Evolutionary conservation across 192 early-diverging fungal species (phyloP), one percentile per base, ranked within the genome.

Genomic region (Coemansia sp.): DNA sequence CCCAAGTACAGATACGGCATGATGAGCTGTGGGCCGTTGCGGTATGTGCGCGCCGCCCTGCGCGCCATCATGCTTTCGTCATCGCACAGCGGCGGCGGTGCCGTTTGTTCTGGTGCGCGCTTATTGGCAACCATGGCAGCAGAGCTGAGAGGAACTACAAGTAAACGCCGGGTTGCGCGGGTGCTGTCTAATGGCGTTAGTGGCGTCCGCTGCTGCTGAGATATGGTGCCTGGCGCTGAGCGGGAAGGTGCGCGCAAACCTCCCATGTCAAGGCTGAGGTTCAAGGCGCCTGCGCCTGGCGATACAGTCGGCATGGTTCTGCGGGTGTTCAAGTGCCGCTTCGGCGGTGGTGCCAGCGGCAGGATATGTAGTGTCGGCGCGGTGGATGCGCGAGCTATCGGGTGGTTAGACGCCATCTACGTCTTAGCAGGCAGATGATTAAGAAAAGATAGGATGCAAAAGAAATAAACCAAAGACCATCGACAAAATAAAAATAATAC

Each of bases 1-100:
- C 80, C 74, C 59, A 81, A 52, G 43, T 66, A 81, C 64, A 81
- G 68, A 18, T 68, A 76, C 61, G 73, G 73, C 78, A 81, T 81
- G 23, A 81, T 81, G 16, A 64, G 67, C 63, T 72, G 73, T 16
- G 78, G 78, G 7, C 78, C 78, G 52, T 56, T 52, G 16, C 64
- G 43, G 55, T 81, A 81, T 18, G 60, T 72, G 26, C 66, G 69
- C 4, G 70, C 80, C 2, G 74, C 80, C 4, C 75, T 60, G 30
- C 71, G 67, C 24, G 69, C 69, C 39, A 69, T 23, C 36, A 60
- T 26, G 34, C 33, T 36, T 5, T 59, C 57, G 6, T 62, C 63
- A 51, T 77, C 67, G 41, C 63, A 57, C 34, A 5, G 8, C 49
- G 43, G 33, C 41, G 10, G 15, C 41, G 10, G 15, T 15, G 21